Conservation (phyloP, 352 stramenopile genomes). For the Globisporangium cylindrosporum region DNA sequence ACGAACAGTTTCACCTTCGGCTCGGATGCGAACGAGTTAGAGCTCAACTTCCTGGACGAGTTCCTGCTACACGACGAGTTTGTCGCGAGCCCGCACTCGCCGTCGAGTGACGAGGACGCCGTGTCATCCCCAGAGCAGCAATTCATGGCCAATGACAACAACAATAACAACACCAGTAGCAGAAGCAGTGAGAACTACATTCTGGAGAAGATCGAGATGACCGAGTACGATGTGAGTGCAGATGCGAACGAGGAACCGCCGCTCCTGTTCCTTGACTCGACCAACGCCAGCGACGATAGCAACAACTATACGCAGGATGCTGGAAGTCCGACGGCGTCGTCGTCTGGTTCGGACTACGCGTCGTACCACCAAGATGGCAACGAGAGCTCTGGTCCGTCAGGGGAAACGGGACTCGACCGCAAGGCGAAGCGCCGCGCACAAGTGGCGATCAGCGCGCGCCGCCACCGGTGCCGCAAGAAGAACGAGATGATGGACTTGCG, state of each 20-base stretch:
- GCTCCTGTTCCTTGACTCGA: neutral
- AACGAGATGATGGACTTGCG: conserved; percentile 40
- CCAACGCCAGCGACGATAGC: neutral
- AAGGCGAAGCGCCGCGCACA: conserved; percentile 30
- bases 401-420: conserved; percentile 14
- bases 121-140: conserved; percentile 1
- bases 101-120: conserved; percentile 6
- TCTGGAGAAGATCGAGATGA: conserved; percentile 10
- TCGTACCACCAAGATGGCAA: conserved; percentile 8
- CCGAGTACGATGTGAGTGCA: conserved; percentile 2
- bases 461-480: conserved; percentile 46
- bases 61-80: conserved; percentile 44
- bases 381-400: neutral
- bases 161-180: neutral
- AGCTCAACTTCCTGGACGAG: conserved; percentile 48
- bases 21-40: conserved; percentile 23
- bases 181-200: conserved; percentile 4
- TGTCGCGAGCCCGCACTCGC: conserved; percentile 18
- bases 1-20: neutral
- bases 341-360: conserved; percentile 13
- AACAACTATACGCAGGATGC: neutral
- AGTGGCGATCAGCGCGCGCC: conserved; percentile 35
- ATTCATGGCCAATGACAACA: neutral
- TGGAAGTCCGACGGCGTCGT: conserved; percentile 10
- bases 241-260: neutral